phyloP scores from a whole-genome alignment of 805 yeast species.

The Kuraishia floccosa region DNA sequence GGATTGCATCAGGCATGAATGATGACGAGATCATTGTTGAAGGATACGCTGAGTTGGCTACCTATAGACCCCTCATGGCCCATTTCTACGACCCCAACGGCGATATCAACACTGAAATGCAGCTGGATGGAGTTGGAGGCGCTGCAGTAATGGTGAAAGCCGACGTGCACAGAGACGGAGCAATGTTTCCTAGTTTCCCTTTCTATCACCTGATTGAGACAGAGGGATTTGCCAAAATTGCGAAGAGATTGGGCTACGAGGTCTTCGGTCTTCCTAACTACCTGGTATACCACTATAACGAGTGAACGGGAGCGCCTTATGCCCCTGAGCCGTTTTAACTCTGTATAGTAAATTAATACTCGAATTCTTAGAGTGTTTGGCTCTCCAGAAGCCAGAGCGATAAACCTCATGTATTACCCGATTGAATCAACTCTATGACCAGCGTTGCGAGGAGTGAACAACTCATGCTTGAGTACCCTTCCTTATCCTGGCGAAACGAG shows the following conservation, averaged over 20 bases:
- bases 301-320: slow-evolving; percentile 20
- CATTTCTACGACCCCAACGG: slow-evolving; percentile 63
- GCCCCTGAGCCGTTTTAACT: background rate
- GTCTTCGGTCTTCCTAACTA: slow-evolving; percentile 92
- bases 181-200: slow-evolving; percentile 98
- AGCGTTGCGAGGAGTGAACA: no score
- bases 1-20: slow-evolving; percentile 57
- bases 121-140: slow-evolving; percentile 95
- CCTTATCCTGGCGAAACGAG: no score
- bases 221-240: slow-evolving; percentile 98
- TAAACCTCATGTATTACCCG: no score
- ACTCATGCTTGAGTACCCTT: no score
- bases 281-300: slow-evolving; percentile 84
- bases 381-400: no score
- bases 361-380: background rate
- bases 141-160: slow-evolving; percentile 94
- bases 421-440: no score
- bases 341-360: no score
- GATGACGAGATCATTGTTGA: slow-evolving; percentile 93
- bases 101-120: slow-evolving; percentile 57
- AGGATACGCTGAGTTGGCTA: slow-evolving; percentile 88
- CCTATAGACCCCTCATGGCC: slow-evolving; percentile 93
- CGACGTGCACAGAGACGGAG: slow-evolving; percentile 98
- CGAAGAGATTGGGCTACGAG: slow-evolving; percentile 84
- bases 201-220: slow-evolving; percentile 95